Conservation (phyloP, 495 filamentous ascomycete genomes). For the Filosporella fistucella region DNA sequence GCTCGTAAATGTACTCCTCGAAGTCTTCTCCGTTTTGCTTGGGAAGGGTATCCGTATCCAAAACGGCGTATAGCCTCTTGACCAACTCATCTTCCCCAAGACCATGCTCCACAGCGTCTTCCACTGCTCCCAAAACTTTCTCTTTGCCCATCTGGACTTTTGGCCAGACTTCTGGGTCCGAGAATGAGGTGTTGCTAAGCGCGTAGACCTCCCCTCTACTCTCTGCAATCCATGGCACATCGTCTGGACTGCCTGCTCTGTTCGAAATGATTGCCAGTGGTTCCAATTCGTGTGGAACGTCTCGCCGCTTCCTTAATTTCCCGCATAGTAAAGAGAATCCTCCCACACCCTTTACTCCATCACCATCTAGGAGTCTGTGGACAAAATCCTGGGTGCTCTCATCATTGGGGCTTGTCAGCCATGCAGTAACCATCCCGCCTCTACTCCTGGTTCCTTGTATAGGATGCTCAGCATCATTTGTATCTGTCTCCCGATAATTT, state of each 20-base stretch:
- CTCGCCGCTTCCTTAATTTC: conserved; percentile 48
- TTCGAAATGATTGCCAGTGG: conserved; percentile 87
- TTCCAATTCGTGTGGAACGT: conserved; percentile 40
- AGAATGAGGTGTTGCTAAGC: conserved; percentile 81
- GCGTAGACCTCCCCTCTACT: conserved; percentile 63
- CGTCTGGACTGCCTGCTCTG: conserved; percentile 59
- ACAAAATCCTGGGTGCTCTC: conserved; percentile 62
- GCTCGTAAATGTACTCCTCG: conserved; percentile 62
- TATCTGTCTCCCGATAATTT: conserved; percentile 82
- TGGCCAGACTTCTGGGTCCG: conserved; percentile 65
- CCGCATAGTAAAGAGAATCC: conserved; percentile 94
- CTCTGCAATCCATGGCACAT: conserved; percentile 65
- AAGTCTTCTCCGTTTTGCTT: conserved; percentile 51
- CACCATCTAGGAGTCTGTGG: conserved; percentile 57
- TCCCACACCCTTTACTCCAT: conserved; percentile 70
- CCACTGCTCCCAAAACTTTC: conserved; percentile 35
- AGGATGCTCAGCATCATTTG: conserved; percentile 43
- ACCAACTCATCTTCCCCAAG: conserved; percentile 61
- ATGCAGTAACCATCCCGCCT: conserved; percentile 83
- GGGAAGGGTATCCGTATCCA: conserved; percentile 73
- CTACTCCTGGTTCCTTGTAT: conserved; percentile 61
- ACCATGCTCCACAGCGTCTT: conserved; percentile 36
- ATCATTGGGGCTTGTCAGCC: conserved; percentile 53
- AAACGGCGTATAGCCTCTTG: conserved; percentile 61
- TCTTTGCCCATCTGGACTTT: conserved; percentile 64